Evolutionary conservation across 179 eudicot genomes (phyloP), one percentile per base, ranked within the genome.

Genomic region (Corrigiola litoralis): DNA sequence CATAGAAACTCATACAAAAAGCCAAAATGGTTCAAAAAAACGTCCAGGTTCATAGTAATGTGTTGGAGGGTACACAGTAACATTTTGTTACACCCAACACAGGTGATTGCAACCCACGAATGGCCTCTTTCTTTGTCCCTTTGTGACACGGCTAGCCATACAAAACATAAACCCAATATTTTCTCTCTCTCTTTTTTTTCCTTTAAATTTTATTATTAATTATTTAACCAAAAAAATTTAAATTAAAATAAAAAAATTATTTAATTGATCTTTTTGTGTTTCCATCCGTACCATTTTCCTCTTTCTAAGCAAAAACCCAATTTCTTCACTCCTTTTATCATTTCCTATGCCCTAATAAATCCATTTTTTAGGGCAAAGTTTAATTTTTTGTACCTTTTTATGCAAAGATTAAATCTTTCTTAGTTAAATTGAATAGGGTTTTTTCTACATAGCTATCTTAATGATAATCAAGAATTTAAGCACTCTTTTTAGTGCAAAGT

Each of bases 11-110:
- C 44, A 38, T 42, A 1, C 17, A 56, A 5, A 32, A 2, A 45
- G 5, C 4, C 0, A 17, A 6, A 27, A 16, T 37, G n/a, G 58
- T 28, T 6, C 58, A 38, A 28, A 72, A 66, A 67, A 5, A 13
- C 68, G 77, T 73, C 77, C 14, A 67, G 77, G 55, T 73, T 33
- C 77, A 73, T 3, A 55, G 70, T 0, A 37, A 2, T 21, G 1
- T 17, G 23, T 11, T 14, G 14, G 33, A 59, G 53, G 53, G 37
- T 36, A 28, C 11, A 46, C 18, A 20, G 37, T 11, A 36, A 56
- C 41, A 13, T 42, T 29, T 6, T 14, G 42, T 41, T 24, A 38
- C 18, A 11, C 51, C 11, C 29, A 12, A 13, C 21, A 54, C 51
- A 45, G 21, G 9, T 34, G 63, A 66, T 55, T 41, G 41, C 20